A percentile compares a stretch with the other conserved stretches of the same genome.
These are phyloP conservation scores for Suillus decipiens DNA, from an alignment of 768 basidiomycete species.

Conservation along the genomic window DNA sequence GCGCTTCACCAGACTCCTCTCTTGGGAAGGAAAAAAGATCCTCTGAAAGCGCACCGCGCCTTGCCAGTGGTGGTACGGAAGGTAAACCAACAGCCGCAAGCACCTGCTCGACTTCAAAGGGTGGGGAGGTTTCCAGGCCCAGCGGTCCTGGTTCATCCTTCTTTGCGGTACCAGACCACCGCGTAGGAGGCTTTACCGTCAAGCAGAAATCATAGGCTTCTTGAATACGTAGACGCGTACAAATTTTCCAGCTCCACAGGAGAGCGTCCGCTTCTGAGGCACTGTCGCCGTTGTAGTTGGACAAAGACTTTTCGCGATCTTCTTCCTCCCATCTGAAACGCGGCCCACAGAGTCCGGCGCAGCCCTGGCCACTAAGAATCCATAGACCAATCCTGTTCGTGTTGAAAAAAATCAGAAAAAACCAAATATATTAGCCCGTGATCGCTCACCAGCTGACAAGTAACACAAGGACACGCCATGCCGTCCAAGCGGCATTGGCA, in stretches of 20 bases:
- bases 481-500: slow-evolving; percentile 81
- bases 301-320: slow-evolving; percentile 59
- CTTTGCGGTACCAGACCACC: slow-evolving; percentile 40
- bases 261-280: slow-evolving; percentile 49
- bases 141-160: slow-evolving; percentile 27
- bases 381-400: slow-evolving; percentile 69
- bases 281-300: slow-evolving; percentile 46
- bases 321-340: slow-evolving; percentile 85
- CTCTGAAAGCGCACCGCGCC: slow-evolving; percentile 58
- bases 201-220: slow-evolving; percentile 85
- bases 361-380: slow-evolving; percentile 73
- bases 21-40: slow-evolving; percentile 65
- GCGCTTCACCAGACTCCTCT: slow-evolving; percentile 27
- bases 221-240: slow-evolving; percentile 68
- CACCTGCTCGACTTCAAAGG: slow-evolving; percentile 55
- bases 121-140: slow-evolving; percentile 34
- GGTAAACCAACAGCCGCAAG: slow-evolving; percentile 59
- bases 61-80: slow-evolving; percentile 50
- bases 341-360: slow-evolving; percentile 83
- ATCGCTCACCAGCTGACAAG: slow-evolving; percentile 64
- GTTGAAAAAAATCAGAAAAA: neutral
- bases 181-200: slow-evolving; percentile 38
- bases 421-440: neutral
- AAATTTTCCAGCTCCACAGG: slow-evolving; percentile 79
- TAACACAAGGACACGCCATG: slow-evolving; percentile 71